Percentiles rank a stretch among this genome's conserved stretches.
These are phyloP conservation scores for Eucalyptus polyanthemos DNA, from an alignment of 345 rosid genomes.

Conservation along the genomic window DNA sequence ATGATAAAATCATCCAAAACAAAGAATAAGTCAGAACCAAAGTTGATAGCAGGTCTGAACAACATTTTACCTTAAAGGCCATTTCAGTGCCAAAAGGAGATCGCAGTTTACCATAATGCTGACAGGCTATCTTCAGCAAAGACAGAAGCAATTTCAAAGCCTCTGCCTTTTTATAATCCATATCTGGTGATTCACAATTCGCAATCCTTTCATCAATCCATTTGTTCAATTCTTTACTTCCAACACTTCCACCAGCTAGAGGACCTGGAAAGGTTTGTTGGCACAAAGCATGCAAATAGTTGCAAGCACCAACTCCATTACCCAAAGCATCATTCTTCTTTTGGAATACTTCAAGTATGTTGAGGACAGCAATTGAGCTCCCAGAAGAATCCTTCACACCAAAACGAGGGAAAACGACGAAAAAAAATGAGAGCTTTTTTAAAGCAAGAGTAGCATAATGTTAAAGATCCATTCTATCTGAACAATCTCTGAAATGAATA, in stretches of 20 bases:
- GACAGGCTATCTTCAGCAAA: constrained; percentile 81
- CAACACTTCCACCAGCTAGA: constrained; percentile 85
- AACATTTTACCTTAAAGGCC: constrained; percentile 39
- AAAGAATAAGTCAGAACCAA: neutral
- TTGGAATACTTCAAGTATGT: constrained; percentile 58
- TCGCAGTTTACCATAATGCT: constrained; percentile 93
- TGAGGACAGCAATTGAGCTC: constrained; percentile 54
- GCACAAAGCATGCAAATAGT: constrained; percentile 61
- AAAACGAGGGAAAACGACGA: neutral
- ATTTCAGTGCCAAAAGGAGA: constrained; percentile 81
- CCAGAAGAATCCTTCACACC: constrained; percentile 42
- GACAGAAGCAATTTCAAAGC: constrained; percentile 66
- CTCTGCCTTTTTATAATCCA: constrained; percentile 50
- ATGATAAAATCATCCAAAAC: neutral
- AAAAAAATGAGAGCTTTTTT: neutral
- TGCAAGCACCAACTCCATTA: constrained; percentile 22
- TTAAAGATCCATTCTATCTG: neutral
- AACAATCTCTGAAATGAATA: neutral
- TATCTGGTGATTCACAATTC: constrained; percentile 39
- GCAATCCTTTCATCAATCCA: constrained; percentile 90
- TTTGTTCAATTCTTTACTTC: constrained; percentile 81
- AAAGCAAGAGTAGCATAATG: neutral
- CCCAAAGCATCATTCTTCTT: constrained; percentile 21
- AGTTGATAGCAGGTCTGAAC: neutral
- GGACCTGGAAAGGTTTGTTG: constrained; percentile 89